Percentiles rank a stretch among this genome's conserved stretches.
Conservation (phyloP, 2,329 filamentous ascomycete genomes). For the Helminthosporium solani region DNA sequence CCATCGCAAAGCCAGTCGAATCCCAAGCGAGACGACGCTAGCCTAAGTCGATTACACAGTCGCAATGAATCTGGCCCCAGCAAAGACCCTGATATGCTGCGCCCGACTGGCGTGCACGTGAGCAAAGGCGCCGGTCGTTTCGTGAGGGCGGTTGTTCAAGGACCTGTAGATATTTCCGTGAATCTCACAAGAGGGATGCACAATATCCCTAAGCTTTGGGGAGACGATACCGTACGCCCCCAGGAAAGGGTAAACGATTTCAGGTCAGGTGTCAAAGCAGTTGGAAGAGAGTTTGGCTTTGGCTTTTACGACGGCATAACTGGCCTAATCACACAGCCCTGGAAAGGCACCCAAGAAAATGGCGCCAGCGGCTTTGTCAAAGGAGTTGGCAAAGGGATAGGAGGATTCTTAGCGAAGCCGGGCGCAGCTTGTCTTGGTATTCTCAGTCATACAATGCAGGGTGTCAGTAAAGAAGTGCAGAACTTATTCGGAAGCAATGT, state of each 20-base stretch:
- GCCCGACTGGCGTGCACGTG: too few relatives aligned
- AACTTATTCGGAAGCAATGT: slow-evolving; percentile 70
- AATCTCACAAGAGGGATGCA: slow-evolving; percentile 83
- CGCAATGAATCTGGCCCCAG: too few relatives aligned
- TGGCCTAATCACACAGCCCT: slow-evolving; percentile 76
- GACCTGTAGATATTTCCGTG: slow-evolving; percentile 81
- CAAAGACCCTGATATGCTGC: too few relatives aligned
- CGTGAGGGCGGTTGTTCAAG: slow-evolving; percentile 71
- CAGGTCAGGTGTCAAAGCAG: slow-evolving; percentile 72
- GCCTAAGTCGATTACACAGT: too few relatives aligned
- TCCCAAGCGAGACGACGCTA: too few relatives aligned
- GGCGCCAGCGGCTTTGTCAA: slow-evolving; percentile 70
- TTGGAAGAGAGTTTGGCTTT: slow-evolving; percentile 73
- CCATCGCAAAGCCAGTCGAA: too few relatives aligned
- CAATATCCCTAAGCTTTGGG: slow-evolving; percentile 82
- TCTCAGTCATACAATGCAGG: slow-evolving; percentile 80
- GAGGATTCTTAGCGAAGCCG: slow-evolving; percentile 80
- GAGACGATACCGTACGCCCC: slow-evolving; percentile 76
- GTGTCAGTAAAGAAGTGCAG: slow-evolving; percentile 74
- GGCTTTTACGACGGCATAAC: slow-evolving; percentile 81
- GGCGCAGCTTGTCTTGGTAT: slow-evolving; percentile 64
- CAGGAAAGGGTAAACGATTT: slow-evolving; percentile 76
- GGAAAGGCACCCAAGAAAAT: slow-evolving; percentile 66
- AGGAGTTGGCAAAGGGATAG: slow-evolving; percentile 79
- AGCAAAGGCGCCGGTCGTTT: slow-evolving; percentile 70